phyloP scores from a whole-genome alignment of 2,329 filamentous ascomycete genomes.

The Fusarium foetens region DNA sequence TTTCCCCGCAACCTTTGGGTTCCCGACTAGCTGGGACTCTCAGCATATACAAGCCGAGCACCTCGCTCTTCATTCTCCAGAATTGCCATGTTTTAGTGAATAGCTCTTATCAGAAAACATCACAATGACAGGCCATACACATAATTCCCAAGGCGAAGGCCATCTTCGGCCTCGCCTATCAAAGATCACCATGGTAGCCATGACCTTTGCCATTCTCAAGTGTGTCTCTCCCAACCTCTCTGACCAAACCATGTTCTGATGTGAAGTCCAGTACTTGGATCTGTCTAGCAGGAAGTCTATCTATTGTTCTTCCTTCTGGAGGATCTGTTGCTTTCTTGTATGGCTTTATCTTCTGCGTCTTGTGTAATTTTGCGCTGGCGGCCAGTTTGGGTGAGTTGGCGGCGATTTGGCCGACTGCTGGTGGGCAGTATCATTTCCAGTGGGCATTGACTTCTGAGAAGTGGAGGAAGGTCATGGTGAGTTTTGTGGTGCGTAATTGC shows the following conservation, averaged over 20 bases:
- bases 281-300: constrained; percentile 55
- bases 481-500: not conserved
- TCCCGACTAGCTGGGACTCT: not conserved
- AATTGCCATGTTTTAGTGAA: not conserved
- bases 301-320: constrained; percentile 54
- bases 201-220: constrained; percentile 58
- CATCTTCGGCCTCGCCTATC: constrained; percentile 52
- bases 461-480: constrained; percentile 53
- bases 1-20: not conserved
- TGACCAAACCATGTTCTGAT: not conserved
- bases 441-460: constrained; percentile 52
- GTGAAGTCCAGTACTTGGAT: constrained; percentile 39
- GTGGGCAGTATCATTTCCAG: constrained; percentile 59
- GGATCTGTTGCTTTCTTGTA: constrained; percentile 56
- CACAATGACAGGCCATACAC: constrained; percentile 10
- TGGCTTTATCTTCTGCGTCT: constrained; percentile 58
- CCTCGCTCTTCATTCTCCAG: not conserved
- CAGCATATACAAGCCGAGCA: constrained; percentile 8
- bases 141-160: constrained; percentile 33
- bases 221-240: not conserved
- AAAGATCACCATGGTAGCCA: constrained; percentile 55
- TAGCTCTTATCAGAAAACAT: not conserved
- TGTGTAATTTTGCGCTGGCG: constrained; percentile 56
- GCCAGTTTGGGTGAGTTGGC: constrained; percentile 56
- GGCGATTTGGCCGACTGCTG: constrained; percentile 58